A percentile compares a stretch with the other conserved stretches of the same genome.
These are phyloP conservation scores for Epithele typhae DNA, from an alignment of 768 basidiomycete species.

Conservation along the genomic window DNA sequence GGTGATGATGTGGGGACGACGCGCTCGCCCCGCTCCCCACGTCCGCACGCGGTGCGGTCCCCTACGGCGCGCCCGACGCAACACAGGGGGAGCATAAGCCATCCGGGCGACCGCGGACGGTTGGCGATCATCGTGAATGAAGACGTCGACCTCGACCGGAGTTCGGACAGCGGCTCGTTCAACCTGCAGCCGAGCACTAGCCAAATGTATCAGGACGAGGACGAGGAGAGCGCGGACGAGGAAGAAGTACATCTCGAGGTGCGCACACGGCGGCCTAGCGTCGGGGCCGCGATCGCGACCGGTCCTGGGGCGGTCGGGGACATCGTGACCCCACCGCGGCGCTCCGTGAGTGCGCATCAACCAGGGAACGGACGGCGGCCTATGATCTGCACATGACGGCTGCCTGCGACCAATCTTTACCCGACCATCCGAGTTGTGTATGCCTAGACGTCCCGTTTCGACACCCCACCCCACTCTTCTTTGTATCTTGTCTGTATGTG, in stretches of 20 bases:
- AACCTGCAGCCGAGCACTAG: conserved; percentile 28
- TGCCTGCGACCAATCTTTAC: no score
- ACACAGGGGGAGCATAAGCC: no score
- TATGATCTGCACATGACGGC: conserved; percentile 18
- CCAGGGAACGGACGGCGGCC: conserved; percentile 6
- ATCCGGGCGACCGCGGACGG: no score
- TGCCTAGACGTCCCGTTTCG: no score
- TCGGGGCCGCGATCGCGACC: no score
- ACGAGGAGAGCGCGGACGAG: conserved; percentile 36
- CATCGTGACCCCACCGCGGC: conserved; percentile 16
- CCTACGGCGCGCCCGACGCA: no score
- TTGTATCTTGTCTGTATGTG: background rate
- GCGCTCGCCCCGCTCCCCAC: conserved; percentile 1
- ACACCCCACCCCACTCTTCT: background rate
- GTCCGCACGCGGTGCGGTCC: no score
- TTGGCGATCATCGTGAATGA: conserved; percentile 7
- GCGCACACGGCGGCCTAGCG: conserved; percentile 23
- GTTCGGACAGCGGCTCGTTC: conserved; percentile 16
- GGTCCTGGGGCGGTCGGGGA: no score
- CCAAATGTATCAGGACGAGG: conserved; percentile 31
- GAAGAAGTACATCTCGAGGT: conserved; percentile 24
- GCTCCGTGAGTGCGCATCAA: conserved; percentile 8
- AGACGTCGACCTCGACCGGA: conserved; percentile 10
- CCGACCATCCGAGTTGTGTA: no score
- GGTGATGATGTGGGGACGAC: background rate